These are phyloP conservation scores for Sporobolomyces phaffii DNA, from an alignment of 768 basidiomycete species.

Conservation along the genomic window DNA sequence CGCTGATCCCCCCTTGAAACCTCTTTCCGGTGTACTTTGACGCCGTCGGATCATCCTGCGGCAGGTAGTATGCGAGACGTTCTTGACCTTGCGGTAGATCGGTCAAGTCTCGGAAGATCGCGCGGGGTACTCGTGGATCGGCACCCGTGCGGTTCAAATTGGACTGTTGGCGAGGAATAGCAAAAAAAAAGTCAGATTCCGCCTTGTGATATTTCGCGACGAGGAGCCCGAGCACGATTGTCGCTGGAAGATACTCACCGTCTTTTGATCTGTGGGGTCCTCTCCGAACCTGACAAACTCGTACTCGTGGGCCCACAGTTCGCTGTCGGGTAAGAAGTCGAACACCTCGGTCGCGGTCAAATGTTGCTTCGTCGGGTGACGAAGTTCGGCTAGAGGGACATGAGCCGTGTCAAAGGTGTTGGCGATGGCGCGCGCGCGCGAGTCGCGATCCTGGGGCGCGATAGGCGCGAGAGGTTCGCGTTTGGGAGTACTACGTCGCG, in stretches of 20 bases:
- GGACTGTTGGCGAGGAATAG: background rate
- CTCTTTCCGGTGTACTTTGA: constrained; percentile 12
- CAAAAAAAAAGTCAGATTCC: background rate
- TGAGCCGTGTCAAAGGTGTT: constrained; percentile 38
- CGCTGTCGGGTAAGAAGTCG: constrained; percentile 73
- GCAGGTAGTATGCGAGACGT: constrained; percentile 39
- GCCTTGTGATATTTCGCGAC: no score
- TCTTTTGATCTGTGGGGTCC: constrained; percentile 34
- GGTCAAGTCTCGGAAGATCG: constrained; percentile 35
- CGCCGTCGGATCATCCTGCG: constrained; percentile 34
- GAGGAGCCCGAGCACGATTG: no score
- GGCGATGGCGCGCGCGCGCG: constrained; percentile 31
- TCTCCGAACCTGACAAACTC: constrained; percentile 47
- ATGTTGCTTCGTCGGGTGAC: constrained; percentile 71
- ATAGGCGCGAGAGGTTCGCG: background rate
- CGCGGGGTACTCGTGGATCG: constrained; percentile 35
- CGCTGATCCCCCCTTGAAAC: constrained; percentile 1
- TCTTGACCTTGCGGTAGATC: constrained; percentile 18
- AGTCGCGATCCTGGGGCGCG: constrained; percentile 22
- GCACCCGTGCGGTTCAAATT: constrained; percentile 10
- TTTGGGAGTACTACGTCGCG: constrained; percentile 13
- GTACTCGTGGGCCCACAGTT: constrained; percentile 67
- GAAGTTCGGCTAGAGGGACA: constrained; percentile 47
- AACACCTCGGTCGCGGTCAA: constrained; percentile 72
- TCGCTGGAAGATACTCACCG: background rate